These are phyloP conservation scores for Fraxinus xanthoxyloides DNA, from an alignment of 305 asterid species.

Conservation along the genomic window DNA sequence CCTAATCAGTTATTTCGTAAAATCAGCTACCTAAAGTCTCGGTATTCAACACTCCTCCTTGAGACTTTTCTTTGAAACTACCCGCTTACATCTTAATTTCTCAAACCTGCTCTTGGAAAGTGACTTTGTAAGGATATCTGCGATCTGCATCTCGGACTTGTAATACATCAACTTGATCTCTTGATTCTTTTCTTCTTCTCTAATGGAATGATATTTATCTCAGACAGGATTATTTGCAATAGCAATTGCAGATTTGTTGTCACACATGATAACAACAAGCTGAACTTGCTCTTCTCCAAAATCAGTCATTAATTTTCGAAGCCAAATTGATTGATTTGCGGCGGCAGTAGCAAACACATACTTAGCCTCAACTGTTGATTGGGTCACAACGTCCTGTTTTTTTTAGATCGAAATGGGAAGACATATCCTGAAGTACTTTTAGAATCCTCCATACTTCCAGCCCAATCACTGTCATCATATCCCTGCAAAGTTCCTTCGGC, in stretches of 20 bases:
- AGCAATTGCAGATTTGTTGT: not conserved
- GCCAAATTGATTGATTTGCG: not conserved
- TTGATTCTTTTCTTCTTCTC: not conserved
- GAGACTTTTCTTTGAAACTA: too few relatives aligned
- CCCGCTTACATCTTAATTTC: not conserved
- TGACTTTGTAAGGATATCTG: not conserved
- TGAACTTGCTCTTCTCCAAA: not conserved
- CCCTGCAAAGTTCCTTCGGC: not conserved
- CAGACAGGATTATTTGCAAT: not conserved
- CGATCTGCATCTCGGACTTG: not conserved
- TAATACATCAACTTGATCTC: not conserved
- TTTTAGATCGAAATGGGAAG: not conserved
- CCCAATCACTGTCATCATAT: not conserved
- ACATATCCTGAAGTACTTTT: not conserved
- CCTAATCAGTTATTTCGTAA: too few relatives aligned
- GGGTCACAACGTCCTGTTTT: not conserved
- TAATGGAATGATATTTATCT: not conserved
- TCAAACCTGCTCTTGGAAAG: not conserved
- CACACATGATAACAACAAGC: not conserved
- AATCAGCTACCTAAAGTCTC: too few relatives aligned
- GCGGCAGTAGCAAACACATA: not conserved
- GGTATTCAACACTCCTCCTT: too few relatives aligned
- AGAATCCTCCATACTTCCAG: not conserved
- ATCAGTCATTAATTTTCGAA: not conserved
- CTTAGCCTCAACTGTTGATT: not conserved